Conservation (phyloP, 257 asterid species). For the Sherardia arvensis region DNA sequence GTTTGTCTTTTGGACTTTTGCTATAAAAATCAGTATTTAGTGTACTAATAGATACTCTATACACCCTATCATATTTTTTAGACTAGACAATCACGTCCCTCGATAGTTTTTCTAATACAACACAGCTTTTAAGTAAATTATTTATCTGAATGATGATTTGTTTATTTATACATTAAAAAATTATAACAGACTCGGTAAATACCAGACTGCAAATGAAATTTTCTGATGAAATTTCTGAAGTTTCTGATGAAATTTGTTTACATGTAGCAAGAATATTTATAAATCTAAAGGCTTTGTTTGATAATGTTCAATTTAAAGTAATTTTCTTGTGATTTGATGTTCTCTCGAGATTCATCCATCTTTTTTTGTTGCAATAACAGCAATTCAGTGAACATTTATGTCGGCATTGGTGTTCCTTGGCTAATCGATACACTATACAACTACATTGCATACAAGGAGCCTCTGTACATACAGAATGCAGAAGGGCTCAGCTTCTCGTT, state of each 20-base stretch:
- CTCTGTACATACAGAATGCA: slow-evolving; percentile 59
- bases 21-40: too few relatives aligned
- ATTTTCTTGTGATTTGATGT: too few relatives aligned
- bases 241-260: neutral
- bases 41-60: neutral
- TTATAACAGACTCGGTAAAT: too few relatives aligned
- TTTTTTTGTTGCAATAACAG: slow-evolving; percentile 33
- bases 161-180: too few relatives aligned
- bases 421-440: slow-evolving; percentile 75
- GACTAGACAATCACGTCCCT: too few relatives aligned
- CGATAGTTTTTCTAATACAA: too few relatives aligned
- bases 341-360: too few relatives aligned
- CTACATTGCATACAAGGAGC: slow-evolving; percentile 64
- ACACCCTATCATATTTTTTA: too few relatives aligned
- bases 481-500: slow-evolving; percentile 75
- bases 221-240: neutral
- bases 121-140: too few relatives aligned
- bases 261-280: neutral
- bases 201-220: too few relatives aligned
- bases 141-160: too few relatives aligned
- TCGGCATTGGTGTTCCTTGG: slow-evolving; percentile 94
- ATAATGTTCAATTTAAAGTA: too few relatives aligned
- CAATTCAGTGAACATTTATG: slow-evolving; percentile 83
- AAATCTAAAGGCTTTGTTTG: neutral
- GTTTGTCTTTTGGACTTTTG: slow-evolving; percentile 15